Conservation (phyloP, 768 basidiomycete genomes). For the Suillus bovinus region DNA sequence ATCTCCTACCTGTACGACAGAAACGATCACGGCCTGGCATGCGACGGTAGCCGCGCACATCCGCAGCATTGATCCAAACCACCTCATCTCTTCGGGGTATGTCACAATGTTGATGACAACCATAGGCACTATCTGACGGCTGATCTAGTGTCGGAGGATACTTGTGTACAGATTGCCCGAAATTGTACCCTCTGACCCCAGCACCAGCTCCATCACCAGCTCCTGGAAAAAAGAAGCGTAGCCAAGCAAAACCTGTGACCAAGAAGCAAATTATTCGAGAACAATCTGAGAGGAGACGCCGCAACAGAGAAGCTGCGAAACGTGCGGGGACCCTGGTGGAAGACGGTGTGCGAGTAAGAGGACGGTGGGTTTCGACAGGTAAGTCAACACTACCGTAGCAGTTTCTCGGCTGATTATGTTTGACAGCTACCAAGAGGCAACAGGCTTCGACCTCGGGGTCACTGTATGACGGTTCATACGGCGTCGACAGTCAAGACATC, state of each 20-base stretch:
- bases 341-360: constrained; percentile 53
- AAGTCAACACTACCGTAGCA: constrained; percentile 16
- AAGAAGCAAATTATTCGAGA: constrained; percentile 48
- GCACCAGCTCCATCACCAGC: constrained; percentile 41
- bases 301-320: constrained; percentile 37
- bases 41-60: constrained; percentile 46
- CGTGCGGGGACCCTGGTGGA: constrained; percentile 32
- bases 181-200: constrained; percentile 46
- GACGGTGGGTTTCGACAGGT: constrained; percentile 61
- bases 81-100: constrained; percentile 64
- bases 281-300: constrained; percentile 49
- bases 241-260: constrained; percentile 41
- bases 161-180: constrained; percentile 55
- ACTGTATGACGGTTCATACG: constrained; percentile 60
- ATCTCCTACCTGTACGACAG: constrained; percentile 44
- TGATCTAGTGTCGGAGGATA: constrained; percentile 49
- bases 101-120: constrained; percentile 17
- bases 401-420: constrained; percentile 10
- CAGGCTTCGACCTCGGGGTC: constrained; percentile 45
- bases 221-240: constrained; percentile 37
- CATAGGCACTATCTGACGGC: constrained; percentile 19
- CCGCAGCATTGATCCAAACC: constrained; percentile 54
- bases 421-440: constrained; percentile 49
- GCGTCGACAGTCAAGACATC: constrained; percentile 70
- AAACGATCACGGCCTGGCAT: constrained; percentile 60